Conservation (phyloP, 2,329 filamentous ascomycete species). For the Aspergillus flavus region DNA sequence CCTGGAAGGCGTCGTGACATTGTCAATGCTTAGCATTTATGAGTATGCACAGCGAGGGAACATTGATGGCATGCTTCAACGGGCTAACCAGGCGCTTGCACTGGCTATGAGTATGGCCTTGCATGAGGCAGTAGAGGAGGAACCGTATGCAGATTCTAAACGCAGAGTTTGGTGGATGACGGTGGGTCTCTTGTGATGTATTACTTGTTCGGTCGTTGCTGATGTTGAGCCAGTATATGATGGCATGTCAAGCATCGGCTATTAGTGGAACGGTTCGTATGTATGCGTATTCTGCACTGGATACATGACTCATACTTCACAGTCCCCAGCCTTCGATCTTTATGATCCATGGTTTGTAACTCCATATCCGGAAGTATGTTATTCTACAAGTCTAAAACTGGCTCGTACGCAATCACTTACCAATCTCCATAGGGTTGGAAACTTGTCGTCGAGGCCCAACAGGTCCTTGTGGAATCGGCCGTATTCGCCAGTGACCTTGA, state of each 20-base stretch:
- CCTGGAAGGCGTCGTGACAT: constrained; percentile 31
- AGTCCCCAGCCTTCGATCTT: constrained; percentile 19
- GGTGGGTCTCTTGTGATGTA: constrained; percentile 13
- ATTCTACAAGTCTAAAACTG: neutral
- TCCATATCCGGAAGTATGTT: constrained; percentile 22
- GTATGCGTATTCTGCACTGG: too few species aligned
- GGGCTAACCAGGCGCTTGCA: constrained; percentile 31
- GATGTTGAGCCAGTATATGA: constrained; percentile 45
- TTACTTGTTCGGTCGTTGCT: neutral
- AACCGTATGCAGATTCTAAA: constrained; percentile 26
- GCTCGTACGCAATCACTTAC: neutral
- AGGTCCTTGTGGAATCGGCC: constrained; percentile 26
- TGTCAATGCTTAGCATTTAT: constrained; percentile 31
- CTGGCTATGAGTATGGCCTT: constrained; percentile 29
- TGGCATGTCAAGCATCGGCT: constrained; percentile 54
- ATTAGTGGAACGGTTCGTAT: constrained; percentile 53
- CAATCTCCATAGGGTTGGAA: constrained; percentile 24
- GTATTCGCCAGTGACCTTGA: constrained; percentile 26
- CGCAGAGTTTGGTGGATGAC: constrained; percentile 35
- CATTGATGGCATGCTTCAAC: constrained; percentile 31
- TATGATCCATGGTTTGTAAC: constrained; percentile 29
- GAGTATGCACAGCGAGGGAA: constrained; percentile 36
- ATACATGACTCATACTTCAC: constrained; percentile 11
- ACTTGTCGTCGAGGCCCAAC: constrained; percentile 28
- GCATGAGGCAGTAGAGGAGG: constrained; percentile 24